Evolutionary conservation across 441 rosid species (phyloP), one percentile per base, ranked within the genome.

Genomic region (Melastoma candidum): DNA sequence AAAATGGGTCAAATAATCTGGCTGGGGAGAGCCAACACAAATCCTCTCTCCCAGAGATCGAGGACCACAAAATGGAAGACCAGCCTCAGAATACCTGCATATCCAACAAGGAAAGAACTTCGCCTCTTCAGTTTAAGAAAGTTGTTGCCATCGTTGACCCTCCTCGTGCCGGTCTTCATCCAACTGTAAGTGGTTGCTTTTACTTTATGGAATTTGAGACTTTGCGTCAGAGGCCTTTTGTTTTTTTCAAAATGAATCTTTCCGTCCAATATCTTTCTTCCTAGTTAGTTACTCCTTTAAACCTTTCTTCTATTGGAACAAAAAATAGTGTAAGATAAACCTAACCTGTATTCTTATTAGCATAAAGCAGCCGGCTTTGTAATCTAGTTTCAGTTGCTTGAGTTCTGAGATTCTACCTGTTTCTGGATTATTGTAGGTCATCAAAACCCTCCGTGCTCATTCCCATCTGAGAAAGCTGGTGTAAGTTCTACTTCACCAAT

Each of bases 111-210:
- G 78, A 59, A 68, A 68, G 26, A 50, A 54, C 79, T 68, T 56
- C 53, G 0, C 55, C 48, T 43, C 72, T 36, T 36, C 79, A 64
- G 58, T 86, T 82, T 60, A 81, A 81, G 69, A 88, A 83, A 63
- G 79, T 93, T 4, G 95, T 93, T 66, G 98, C 95, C 53, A 93
- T 93, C 73, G 98, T 93, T 60, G 96, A 93, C 71, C 97, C 98
- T 67, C 98, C 97, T 7, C 92, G 97, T 17, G 71, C 72, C 51
- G 96, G 97, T 65, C 92, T 86, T 56, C 98, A 93, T 74, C 95
- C 98, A 36, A 78, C 62, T 58, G 97, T 84, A 62, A 83, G 90
- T 74, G 41, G 12, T 46, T 32, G 41, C 41, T 4, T 26, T 12
- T 7, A 0, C 0, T 32, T 27, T 25, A 44, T 8, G 4, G 9